phyloP scores from a whole-genome alignment of 371 early-diverging fungal species.

The Actinomucor elegans region DNA sequence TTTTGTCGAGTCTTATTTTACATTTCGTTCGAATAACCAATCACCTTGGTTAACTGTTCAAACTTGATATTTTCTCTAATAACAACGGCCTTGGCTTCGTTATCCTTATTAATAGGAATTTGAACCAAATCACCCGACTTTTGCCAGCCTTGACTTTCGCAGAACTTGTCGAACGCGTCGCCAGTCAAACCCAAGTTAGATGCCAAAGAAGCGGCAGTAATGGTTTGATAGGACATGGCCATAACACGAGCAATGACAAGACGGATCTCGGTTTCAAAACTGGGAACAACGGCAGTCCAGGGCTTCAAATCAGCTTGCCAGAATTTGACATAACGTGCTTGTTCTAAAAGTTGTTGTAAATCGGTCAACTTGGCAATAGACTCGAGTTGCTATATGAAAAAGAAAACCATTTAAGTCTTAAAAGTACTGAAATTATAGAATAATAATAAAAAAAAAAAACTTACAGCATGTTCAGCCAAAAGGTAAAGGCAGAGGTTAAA shows the following conservation, averaged over 20 bases:
- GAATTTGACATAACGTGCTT: conserved; percentile 76
- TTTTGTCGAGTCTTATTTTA: conserved; percentile 23
- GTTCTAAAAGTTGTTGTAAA: conserved; percentile 80
- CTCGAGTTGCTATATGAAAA: conserved; percentile 42
- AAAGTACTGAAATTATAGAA: neutral
- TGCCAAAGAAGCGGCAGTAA: conserved; percentile 55
- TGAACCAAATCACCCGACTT: conserved; percentile 61
- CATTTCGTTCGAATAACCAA: conserved; percentile 69
- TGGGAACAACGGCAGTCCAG: conserved; percentile 63
- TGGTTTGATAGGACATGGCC: conserved; percentile 80
- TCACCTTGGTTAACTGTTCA: conserved; percentile 73
- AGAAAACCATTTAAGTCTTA: neutral
- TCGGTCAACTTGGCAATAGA: conserved; percentile 65
- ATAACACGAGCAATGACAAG: conserved; percentile 71
- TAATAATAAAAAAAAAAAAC: conserved; percentile 1
- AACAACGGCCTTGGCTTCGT: conserved; percentile 79
- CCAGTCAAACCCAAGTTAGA: conserved; percentile 70
- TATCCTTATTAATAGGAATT: conserved; percentile 81
- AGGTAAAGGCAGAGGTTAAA: conserved; percentile 88
- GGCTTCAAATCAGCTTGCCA: conserved; percentile 69
- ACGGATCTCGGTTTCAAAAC: conserved; percentile 78
- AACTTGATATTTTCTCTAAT: conserved; percentile 88
- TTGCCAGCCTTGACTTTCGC: conserved; percentile 68
- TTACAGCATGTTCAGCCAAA: conserved; percentile 73
- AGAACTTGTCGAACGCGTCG: conserved; percentile 64